phyloP scores from a whole-genome alignment of 495 filamentous ascomycete genomes.

The Neurospora tetraspora region DNA sequence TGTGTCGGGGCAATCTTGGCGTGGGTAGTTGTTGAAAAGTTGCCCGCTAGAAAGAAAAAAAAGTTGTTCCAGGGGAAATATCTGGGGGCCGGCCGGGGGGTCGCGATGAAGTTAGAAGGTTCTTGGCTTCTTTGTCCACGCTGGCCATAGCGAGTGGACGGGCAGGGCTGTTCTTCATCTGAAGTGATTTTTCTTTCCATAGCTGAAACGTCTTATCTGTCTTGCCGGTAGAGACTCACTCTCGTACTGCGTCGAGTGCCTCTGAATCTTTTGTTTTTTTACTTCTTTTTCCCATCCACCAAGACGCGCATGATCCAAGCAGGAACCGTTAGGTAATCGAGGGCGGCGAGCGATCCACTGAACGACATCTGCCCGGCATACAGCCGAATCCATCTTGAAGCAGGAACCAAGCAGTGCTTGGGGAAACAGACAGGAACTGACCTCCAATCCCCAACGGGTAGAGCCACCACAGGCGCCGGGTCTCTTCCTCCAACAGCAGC shows the following conservation, averaged over 20 bases:
- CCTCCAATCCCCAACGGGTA: too few relatives aligned
- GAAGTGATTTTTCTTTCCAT: neutral
- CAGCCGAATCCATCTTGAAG: neutral
- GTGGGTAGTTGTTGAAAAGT: neutral
- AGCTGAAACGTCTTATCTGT: neutral
- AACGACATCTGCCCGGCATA: neutral
- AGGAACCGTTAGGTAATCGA: neutral
- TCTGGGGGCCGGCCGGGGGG: neutral
- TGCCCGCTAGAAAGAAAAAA: neutral
- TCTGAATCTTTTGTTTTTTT: neutral
- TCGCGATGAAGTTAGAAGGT: neutral
- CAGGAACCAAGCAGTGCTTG: too few relatives aligned
- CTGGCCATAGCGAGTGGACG: neutral
- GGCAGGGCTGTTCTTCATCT: neutral
- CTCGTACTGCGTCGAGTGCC: neutral
- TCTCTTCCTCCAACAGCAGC: neutral
- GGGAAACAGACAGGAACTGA: too few relatives aligned
- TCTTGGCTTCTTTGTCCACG: neutral
- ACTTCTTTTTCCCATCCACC: neutral
- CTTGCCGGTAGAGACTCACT: neutral
- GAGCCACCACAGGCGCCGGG: neutral
- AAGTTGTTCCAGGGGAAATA: neutral
- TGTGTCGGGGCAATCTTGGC: neutral
- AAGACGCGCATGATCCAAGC: neutral
- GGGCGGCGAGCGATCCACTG: neutral